phyloP scores from a whole-genome alignment of 1,284 basidiomycete species.

The Dichomitus squalens region DNA sequence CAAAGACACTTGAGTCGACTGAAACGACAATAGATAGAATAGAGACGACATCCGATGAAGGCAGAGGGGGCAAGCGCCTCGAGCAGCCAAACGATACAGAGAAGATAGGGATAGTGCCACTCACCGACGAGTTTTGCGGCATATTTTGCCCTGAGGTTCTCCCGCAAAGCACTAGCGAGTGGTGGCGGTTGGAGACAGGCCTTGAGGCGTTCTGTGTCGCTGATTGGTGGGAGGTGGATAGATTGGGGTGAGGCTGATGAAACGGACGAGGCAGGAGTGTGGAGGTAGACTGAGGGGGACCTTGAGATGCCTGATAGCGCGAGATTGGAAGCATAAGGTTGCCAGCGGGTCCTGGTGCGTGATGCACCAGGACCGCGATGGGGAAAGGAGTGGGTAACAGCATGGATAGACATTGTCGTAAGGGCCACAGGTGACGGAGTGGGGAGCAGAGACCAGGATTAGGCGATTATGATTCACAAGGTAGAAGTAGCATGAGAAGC shows the following conservation, averaged over 20 bases:
- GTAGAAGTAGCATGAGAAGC: constrained; percentile 30
- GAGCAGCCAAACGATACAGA: constrained; percentile 8
- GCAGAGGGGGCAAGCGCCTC: constrained; percentile 5
- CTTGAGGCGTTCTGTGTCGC: constrained; percentile 42
- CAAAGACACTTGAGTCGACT: constrained; percentile 1
- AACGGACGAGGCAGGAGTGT: constrained; percentile 63
- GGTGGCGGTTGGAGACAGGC: constrained; percentile 32
- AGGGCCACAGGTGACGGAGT: constrained; percentile 22
- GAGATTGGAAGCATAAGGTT: constrained; percentile 58
- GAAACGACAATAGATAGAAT: constrained; percentile 22
- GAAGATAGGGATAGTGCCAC: constrained; percentile 32
- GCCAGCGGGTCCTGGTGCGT: constrained; percentile 70
- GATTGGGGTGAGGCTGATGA: constrained; percentile 46
- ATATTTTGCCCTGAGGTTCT: constrained; percentile 63
- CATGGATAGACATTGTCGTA: constrained; percentile 46
- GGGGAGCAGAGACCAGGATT: constrained; percentile 22
- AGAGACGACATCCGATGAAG: too few relatives aligned
- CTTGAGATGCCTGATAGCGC: constrained; percentile 35
- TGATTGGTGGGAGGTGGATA: constrained; percentile 34
- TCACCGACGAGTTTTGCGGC: constrained; percentile 67
- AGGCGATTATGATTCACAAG: constrained; percentile 26
- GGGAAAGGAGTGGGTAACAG: constrained; percentile 60
- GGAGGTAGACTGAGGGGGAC: constrained; percentile 48
- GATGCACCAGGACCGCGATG: constrained; percentile 70
- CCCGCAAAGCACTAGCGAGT: constrained; percentile 42